phyloP scores from a whole-genome alignment of 225 moss, liverwort and hornwort genomes.

The Takakia lepidozioides region DNA sequence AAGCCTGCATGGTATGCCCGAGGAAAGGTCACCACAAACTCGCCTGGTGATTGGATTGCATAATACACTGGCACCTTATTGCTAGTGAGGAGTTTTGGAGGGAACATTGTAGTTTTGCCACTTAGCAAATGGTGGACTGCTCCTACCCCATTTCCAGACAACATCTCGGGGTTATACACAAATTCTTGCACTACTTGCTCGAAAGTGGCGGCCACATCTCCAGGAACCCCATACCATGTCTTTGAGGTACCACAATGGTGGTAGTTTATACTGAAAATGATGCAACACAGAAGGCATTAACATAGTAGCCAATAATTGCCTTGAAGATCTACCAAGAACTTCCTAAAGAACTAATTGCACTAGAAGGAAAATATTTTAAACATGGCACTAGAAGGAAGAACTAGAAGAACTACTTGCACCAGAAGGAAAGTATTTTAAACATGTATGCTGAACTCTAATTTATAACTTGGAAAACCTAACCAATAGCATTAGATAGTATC shows the following conservation, averaged over 20 bases:
- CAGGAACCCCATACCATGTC: slow-evolving; percentile 46
- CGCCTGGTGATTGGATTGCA: slow-evolving; percentile 28
- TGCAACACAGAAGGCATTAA: too few relatives aligned
- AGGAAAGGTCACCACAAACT: slow-evolving; percentile 40
- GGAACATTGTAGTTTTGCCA: slow-evolving; percentile 35
- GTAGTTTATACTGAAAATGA: slow-evolving; percentile 27
- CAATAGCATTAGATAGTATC: too few relatives aligned
- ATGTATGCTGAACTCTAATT: too few relatives aligned
- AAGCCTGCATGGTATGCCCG: slow-evolving; percentile 38
- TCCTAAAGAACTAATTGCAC: too few relatives aligned
- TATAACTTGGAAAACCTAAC: too few relatives aligned
- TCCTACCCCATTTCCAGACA: slow-evolving; percentile 23
- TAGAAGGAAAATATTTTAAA: too few relatives aligned
- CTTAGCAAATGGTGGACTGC: slow-evolving; percentile 30
- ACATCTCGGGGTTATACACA: slow-evolving; percentile 27
- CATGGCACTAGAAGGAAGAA: too few relatives aligned
- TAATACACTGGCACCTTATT: slow-evolving; percentile 22
- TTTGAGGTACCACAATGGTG: slow-evolving; percentile 44
- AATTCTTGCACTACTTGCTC: slow-evolving; percentile 24
- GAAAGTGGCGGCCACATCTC: slow-evolving; percentile 26
- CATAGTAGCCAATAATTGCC: too few relatives aligned
- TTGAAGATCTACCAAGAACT: too few relatives aligned
- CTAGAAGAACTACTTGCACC: too few relatives aligned
- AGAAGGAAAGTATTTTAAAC: too few relatives aligned
- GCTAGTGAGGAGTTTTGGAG: slow-evolving; percentile 23